Conservation (phyloP, 2,329 filamentous ascomycete species). For the Cladosporium sp. region DNA sequence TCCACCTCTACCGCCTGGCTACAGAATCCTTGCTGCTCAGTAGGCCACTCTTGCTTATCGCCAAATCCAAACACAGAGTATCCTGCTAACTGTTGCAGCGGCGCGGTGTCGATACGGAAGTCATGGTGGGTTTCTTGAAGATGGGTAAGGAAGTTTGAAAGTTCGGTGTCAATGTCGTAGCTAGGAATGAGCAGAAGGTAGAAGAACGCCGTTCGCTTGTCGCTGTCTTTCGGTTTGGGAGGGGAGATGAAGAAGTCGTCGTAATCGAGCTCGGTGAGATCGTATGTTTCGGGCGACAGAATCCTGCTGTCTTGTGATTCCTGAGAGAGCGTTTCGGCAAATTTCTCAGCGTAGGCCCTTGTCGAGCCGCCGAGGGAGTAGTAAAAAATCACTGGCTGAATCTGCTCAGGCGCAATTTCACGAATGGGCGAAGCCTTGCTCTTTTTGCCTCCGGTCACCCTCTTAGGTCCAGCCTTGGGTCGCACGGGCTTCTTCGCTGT, state of each 20-base stretch:
- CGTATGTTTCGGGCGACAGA: constrained; percentile 60
- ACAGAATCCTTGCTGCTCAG: constrained; percentile 85
- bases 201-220: constrained; percentile 56
- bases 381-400: constrained; percentile 80
- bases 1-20: constrained; percentile 87
- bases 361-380: constrained; percentile 84
- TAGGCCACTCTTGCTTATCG: constrained; percentile 86
- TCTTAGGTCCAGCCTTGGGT: constrained; percentile 23
- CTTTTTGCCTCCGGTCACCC: constrained; percentile 27
- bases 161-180: constrained; percentile 91
- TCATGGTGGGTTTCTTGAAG: constrained; percentile 91
- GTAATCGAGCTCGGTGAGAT: constrained; percentile 81
- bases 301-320: constrained; percentile 37
- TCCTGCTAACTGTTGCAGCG: constrained; percentile 69
- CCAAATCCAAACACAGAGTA: constrained; percentile 95
- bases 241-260: constrained; percentile 85
- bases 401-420: constrained; percentile 12
- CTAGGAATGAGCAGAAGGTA: constrained; percentile 83
- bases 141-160: constrained; percentile 82
- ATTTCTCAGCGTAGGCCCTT: constrained; percentile 63
- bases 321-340: constrained; percentile 53
- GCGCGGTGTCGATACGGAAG: constrained; percentile 88
- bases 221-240: constrained; percentile 48
- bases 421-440: constrained; percentile 12
- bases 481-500: constrained; percentile 1